Conservation (phyloP, 176 grass and related monocot species). For the Poa annua region DNA sequence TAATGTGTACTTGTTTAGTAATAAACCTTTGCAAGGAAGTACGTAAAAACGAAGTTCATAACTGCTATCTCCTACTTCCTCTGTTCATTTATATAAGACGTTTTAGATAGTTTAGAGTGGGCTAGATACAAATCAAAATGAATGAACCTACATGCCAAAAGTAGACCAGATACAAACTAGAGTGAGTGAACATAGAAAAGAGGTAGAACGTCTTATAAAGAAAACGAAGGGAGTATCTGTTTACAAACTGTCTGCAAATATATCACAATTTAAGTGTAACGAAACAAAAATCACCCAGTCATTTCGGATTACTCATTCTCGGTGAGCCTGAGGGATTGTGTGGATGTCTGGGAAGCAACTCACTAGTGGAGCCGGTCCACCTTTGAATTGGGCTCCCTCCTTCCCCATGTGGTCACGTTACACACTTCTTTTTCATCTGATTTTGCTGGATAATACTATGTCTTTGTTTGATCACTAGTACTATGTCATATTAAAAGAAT, state of each 20-base stretch:
- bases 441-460: background rate
- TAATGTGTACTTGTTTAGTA: background rate
- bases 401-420: background rate
- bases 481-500: background rate
- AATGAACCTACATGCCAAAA: no score
- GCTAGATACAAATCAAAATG: no score
- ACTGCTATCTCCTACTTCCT: conserved; percentile 9
- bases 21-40: background rate
- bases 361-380: background rate
- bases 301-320: background rate
- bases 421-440: background rate
- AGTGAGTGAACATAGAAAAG: no score
- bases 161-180: no score
- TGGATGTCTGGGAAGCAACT: background rate
- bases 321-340: background rate
- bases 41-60: background rate
- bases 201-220: no score
- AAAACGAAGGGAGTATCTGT: no score
- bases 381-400: background rate
- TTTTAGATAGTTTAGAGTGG: no score
- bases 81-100: no score
- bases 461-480: background rate
- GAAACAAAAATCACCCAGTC: background rate
- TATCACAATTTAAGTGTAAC: background rate
- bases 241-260: background rate